Conservation (phyloP, 228 moss, liverwort and hornwort genomes). For the Sphagnum fallax region DNA sequence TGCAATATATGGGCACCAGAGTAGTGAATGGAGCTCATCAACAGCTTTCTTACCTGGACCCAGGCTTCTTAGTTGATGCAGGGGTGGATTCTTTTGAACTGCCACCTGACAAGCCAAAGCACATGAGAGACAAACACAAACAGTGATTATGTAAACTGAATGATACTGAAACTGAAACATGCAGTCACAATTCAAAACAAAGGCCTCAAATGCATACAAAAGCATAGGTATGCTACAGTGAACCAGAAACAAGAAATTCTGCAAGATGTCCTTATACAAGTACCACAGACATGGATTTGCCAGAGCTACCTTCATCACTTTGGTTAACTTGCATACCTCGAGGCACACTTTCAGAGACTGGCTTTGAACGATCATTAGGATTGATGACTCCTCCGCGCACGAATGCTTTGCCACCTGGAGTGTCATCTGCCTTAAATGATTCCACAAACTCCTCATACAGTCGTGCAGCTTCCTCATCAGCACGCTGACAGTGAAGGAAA, state of each 20-base stretch:
- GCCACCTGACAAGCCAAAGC: constrained; percentile 11
- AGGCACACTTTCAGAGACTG: constrained; percentile 26
- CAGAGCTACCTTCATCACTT: too few relatives aligned
- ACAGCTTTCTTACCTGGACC: constrained; percentile 57
- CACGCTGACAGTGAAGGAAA: constrained; percentile 42
- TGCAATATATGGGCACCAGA: too few relatives aligned
- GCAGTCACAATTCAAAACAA: too few relatives aligned
- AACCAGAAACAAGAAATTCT: too few relatives aligned
- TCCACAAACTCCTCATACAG: constrained; percentile 99
- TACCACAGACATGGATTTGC: too few relatives aligned
- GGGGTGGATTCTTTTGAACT: constrained; percentile 50
- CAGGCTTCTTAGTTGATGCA: constrained; percentile 77
- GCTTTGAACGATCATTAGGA: constrained; percentile 73
- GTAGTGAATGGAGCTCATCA: too few relatives aligned
- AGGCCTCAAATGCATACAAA: too few relatives aligned
- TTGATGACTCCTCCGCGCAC: constrained; percentile 98
- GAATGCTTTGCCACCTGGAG: constrained; percentile 93
- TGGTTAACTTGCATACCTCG: background rate
- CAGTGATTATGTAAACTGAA: too few relatives aligned
- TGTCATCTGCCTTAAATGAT: constrained; percentile 95
- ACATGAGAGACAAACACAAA: too few relatives aligned
- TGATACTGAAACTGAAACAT: too few relatives aligned
- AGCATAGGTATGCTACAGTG: too few relatives aligned
- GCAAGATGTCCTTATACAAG: too few relatives aligned
- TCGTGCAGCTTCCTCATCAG: constrained; percentile 97